Base-by-base conservation (phyloP, 345 rosid species). In the Hirschfeldia incana region DNA sequence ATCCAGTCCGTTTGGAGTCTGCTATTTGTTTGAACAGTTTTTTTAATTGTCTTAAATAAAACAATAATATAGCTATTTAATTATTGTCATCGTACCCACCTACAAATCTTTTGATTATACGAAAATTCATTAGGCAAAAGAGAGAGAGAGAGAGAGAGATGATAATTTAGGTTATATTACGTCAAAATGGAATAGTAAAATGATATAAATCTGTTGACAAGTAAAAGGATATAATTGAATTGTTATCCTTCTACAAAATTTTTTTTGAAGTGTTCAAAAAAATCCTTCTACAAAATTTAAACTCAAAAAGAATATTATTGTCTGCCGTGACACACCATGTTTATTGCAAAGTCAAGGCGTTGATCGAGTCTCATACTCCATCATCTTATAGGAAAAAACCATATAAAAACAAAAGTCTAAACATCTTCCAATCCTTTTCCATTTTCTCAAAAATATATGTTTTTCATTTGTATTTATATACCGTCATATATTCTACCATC, bases 331-430 rank as follows among this genome's bases (percentile, higher is more conserved):
- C 65, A 63, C 65, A 61, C 65, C n/a, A 71, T 53, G 76, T 70
- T 28, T 16, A 28, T 8, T 59, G 10, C 33, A 61, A 30, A 62
- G 33, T 72, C 29, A 34, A 67, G 62, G 39, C 51, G 12, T 65
- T 65, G 76, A 78, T 65, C 6, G 7, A 78, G 81, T 78, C 68
- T 57, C 66, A 12, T 42, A 9, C 36, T 63, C 2, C 60, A 33
- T 6, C 58, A 70, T 44, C 71, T 49, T 8, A 8, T 1, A 37
- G 3, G 6, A 8, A 53, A 78, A 73, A 39, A 65, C 12, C 59
- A 42, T 32, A 57, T 49, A 78, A 70, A 57, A 13, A 53, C 59
- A 78, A 78, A 78, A 78, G 68, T 78, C 73, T 58, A 49, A 57
- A 78, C 72, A 44, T 62, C 34, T 74, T 79, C 78, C 57, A 67